Base-by-base conservation (phyloP, 352 stramenopile species). In the Phytophthora boehmeriae region DNA sequence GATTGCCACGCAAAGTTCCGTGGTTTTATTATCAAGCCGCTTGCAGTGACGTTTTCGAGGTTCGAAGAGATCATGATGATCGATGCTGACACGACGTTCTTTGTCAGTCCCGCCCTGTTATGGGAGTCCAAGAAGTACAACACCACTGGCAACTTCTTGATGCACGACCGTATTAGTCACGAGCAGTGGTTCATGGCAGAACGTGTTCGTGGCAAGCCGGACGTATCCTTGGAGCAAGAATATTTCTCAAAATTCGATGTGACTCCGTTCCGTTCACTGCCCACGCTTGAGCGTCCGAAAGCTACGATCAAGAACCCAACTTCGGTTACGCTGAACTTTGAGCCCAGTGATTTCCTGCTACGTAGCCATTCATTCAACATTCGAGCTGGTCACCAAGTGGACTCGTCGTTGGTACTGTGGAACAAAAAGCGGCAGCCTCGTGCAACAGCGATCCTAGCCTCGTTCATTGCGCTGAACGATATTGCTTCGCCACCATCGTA, bases 11-110 rank as follows among this genome's bases (percentile, higher is more conserved):
- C 56, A 10, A 72, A 68, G 16, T 83, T 83, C 52, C 72, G 75
- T 5, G 66, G 47, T 14, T 88, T 85, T 48, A 69, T 82, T 27
- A 78, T 88, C 56, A 85, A 85, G 53, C 50, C 76, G 42, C 48
- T 88, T 13, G 38, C 75, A 9, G 27, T 89, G 23, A 46, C 81
- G 16, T 80, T 86, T 23, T 88, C 80, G 25, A 65, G 61, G 13
- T 88, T 89, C 36, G 56, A 78, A 25, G 73, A 89, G 45, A 69
- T 88, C 28, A 86, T 89, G 80, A 65, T 89, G 53, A 53, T 88
- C 10, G 77, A 89, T 61, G 75, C 75, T 45, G 80, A 88, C 62
- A 73, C 68, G 14, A 65, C 76, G 20, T 89, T 80, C 47, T 68
- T 89, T 13, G 62, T 76, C 14, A 80, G 69, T 47, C 80, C 75